phyloP scores from a whole-genome alignment of 139 green algal species.

The Bryopsis sp. region DNA sequence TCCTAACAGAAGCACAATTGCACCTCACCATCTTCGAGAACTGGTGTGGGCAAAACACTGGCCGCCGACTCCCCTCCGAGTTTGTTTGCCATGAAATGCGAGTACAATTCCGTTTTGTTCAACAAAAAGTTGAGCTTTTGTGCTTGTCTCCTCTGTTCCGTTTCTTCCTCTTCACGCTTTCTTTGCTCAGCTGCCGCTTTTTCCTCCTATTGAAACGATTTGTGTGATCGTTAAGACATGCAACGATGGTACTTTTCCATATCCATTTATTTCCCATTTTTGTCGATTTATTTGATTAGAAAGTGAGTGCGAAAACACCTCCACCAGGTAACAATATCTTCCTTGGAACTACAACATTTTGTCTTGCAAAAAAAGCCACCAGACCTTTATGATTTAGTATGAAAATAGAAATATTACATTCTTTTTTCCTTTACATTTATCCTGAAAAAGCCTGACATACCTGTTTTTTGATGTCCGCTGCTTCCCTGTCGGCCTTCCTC shows the following conservation, averaged over 20 bases:
- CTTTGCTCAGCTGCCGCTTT: conserved; percentile 27
- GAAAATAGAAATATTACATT: no score
- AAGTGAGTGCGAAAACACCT: no score
- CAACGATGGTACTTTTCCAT: neutral
- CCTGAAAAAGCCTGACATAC: conserved; percentile 21
- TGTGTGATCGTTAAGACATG: neutral
- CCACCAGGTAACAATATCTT: no score
- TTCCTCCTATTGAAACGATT: conserved; percentile 23
- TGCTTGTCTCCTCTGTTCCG: conserved; percentile 45
- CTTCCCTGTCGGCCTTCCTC: conserved; percentile 36
- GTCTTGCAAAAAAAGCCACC: no score
- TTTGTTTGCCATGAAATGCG: conserved; percentile 55
- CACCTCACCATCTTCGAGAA: neutral
- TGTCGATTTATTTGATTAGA: no score
- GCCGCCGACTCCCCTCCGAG: conserved; percentile 2
- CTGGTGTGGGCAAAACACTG: conserved; percentile 5
- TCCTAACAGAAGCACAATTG: no score
- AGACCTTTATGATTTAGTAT: no score
- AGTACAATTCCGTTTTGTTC: conserved; percentile 59
- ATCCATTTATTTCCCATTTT: no score
- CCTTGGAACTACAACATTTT: no score
- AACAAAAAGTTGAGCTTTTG: conserved; percentile 60
- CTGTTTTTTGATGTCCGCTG: conserved; percentile 18
- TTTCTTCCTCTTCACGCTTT: conserved; percentile 42
- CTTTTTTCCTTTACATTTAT: no score